Evolutionary conservation across 2,329 filamentous ascomycete species (phyloP), one percentile per base, ranked within the genome.

Genomic region (Aspergillus sp.): DNA sequence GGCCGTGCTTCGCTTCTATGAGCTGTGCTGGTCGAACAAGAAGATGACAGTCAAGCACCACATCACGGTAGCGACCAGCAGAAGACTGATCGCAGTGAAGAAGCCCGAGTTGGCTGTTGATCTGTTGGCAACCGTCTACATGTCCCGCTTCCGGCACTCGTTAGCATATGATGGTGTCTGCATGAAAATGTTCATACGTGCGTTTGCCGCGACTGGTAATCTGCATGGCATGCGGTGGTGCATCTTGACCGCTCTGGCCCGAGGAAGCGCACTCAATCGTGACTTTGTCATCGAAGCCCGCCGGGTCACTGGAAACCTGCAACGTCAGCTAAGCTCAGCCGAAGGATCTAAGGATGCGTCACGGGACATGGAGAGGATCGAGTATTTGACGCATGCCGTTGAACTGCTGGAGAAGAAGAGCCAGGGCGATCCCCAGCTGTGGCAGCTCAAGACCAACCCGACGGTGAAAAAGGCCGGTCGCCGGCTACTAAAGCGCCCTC

Each of bases 161-260:
- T 60, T 68, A 13, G 67, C 69, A 0, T 78, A 79, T 56, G 71
- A 77, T 51, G 72, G 71, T n/a, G 69, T 74, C 7, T 73, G 70
- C 52, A 68, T 79, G 65, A 76, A 77, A 59, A 71, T 78, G 63
- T 69, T 78, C 48, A 45, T 76, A 15, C 75, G 76, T 19, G 74
- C 71, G 7, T 78, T 73, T 47, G 68, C 72, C 1, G 57, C 58
- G 2, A 56, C 62, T 5, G 66, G 69, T 4, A 71, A 76, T 32
- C 56, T 74, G 7, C 67, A 69, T n/a, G 77, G 77, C 2, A 63
- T 78, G 2, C 75, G 76, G 52, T 79, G 77, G 77, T 77, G 75
- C 52, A 69, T 79, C 43, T 55, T 78, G 55, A 74, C 75, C 2
- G 73, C 69, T n/a, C 65, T 79, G 23, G 67, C 72, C 28, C 73